These are phyloP conservation scores for Pythium coloratum DNA, from an alignment of 352 stramenopile genomes.

Conservation along the genomic window DNA sequence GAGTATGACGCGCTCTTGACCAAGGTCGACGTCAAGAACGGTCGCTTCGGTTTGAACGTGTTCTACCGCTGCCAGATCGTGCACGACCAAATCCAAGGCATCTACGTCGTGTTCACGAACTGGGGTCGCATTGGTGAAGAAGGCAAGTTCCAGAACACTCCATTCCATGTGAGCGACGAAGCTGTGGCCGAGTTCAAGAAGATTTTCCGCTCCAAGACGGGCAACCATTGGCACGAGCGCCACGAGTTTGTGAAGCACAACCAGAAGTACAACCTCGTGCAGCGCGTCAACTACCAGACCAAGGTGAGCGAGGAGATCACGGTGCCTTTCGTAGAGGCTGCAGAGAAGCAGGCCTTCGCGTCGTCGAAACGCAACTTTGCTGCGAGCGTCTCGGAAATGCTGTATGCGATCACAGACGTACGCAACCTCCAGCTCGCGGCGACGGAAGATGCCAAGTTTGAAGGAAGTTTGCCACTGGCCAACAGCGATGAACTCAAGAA, in stretches of 20 bases:
- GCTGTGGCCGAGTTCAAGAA: slow-evolving; percentile 79
- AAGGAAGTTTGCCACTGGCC: slow-evolving; percentile 54
- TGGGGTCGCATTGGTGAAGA: slow-evolving; percentile 74
- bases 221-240: slow-evolving; percentile 61
- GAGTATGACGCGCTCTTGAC: slow-evolving; percentile 61
- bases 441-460: slow-evolving; percentile 47
- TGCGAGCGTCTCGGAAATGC: slow-evolving; percentile 45
- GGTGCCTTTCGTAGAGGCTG: slow-evolving; percentile 45
- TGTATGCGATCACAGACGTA: slow-evolving; percentile 73
- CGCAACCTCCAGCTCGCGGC: slow-evolving; percentile 67
- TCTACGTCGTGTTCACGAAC: slow-evolving; percentile 81
- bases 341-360: slow-evolving; percentile 33
- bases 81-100: slow-evolving; percentile 60
- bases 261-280: slow-evolving; percentile 77
- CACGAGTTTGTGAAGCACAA: slow-evolving; percentile 54
- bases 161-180: slow-evolving; percentile 52
- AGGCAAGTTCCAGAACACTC: slow-evolving; percentile 80
- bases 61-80: slow-evolving; percentile 80
- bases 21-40: slow-evolving; percentile 77
- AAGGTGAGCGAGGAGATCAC: slow-evolving; percentile 61
- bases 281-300: slow-evolving; percentile 56
- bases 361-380: slow-evolving; percentile 38
- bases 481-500: slow-evolving; percentile 55
- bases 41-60: slow-evolving; percentile 70
- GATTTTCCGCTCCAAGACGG: slow-evolving; percentile 78